Evolutionary conservation across 2,329 filamentous ascomycete species (phyloP).

Genomic region (Pyrenophora graminea): DNA sequence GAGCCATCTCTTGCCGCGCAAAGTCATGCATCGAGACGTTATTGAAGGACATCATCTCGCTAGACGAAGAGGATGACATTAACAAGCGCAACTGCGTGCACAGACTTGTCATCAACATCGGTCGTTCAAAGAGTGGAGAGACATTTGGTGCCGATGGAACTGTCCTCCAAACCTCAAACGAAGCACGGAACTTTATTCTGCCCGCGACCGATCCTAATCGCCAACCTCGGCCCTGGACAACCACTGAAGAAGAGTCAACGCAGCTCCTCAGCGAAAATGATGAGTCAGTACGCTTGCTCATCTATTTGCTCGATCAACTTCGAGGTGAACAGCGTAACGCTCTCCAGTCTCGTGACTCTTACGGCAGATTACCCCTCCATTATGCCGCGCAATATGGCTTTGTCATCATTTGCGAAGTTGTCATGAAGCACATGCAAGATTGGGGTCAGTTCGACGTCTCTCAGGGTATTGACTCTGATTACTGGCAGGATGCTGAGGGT

Average conservation of each 20-base stretch:
- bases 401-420: constrained; percentile 82
- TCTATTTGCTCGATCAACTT: constrained; percentile 69
- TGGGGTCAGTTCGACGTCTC: constrained; percentile 87
- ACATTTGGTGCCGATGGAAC: constrained; percentile 55
- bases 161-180: constrained; percentile 53
- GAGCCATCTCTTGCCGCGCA: constrained; percentile 72
- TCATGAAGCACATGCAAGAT: constrained; percentile 85
- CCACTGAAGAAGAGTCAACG: constrained; percentile 66
- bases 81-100: constrained; percentile 94
- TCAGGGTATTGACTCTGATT: constrained; percentile 80
- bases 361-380: constrained; percentile 84
- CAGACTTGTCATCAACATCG: constrained; percentile 88
- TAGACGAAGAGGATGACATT: constrained; percentile 89
- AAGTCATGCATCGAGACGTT: constrained; percentile 73
- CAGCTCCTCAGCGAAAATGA: constrained; percentile 70
- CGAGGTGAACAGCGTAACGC: constrained; percentile 68
- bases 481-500: constrained; percentile 93
- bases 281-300: constrained; percentile 71
- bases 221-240: constrained; percentile 64
- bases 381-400: constrained; percentile 96
- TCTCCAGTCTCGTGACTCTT: constrained; percentile 71
- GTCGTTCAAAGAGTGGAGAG: constrained; percentile 68
- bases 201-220: constrained; percentile 72
- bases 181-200: constrained; percentile 75
- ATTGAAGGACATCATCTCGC: constrained; percentile 67